These are phyloP conservation scores for Diutina neorugosa DNA, from an alignment of 1,139 yeast species.

Conservation along the genomic window DNA sequence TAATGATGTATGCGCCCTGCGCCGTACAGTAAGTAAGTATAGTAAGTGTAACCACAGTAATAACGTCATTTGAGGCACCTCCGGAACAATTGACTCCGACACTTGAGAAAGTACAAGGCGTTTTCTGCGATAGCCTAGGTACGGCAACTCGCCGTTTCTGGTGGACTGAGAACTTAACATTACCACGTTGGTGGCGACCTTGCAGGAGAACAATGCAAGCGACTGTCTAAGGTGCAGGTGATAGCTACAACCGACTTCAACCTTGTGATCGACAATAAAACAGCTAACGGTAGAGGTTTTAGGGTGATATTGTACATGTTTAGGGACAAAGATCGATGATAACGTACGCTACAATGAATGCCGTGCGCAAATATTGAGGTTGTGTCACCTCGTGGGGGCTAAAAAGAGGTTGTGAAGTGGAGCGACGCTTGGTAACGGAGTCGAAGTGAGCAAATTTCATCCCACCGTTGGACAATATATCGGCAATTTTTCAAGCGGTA, in stretches of 20 bases:
- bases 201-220: not conserved
- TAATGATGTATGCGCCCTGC: not conserved
- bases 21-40: not conserved
- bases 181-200: not conserved
- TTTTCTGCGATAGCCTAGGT: too few relatives aligned
- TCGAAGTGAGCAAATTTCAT: not conserved
- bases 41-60: not conserved
- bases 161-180: not conserved
- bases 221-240: not conserved
- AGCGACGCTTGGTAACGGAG: too few relatives aligned
- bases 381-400: too few relatives aligned
- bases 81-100: too few relatives aligned
- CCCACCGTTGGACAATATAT: not conserved
- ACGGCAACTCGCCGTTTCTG: not conserved
- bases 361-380: too few relatives aligned
- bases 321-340: too few relatives aligned
- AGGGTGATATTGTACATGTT: too few relatives aligned
- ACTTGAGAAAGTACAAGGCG: too few relatives aligned
- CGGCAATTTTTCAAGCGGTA: not conserved
- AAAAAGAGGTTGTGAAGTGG: too few relatives aligned
- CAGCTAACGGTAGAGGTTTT: too few relatives aligned
- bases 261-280: not conserved
- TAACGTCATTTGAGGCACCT: not conserved
- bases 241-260: not conserved
- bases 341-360: too few relatives aligned